Conservation (phyloP, 129 eudicot species). For the Tagetes patula region DNA sequence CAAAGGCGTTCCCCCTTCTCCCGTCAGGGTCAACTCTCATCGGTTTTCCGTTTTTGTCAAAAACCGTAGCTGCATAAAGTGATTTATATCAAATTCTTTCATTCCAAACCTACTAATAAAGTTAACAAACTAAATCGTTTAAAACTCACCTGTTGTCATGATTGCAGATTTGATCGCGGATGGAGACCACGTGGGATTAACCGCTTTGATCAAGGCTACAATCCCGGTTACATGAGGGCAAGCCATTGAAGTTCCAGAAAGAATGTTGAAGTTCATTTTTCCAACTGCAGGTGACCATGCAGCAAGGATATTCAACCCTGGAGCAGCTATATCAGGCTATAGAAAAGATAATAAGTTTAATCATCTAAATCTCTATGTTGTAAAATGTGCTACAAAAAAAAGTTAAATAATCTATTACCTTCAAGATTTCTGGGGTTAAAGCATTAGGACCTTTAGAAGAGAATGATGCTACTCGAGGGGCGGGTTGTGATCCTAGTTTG, state of each 20-base stretch:
- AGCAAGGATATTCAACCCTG: conserved; percentile 87
- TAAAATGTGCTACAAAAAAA: not conserved
- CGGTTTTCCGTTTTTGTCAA: conserved; percentile 61
- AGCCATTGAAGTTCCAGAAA: conserved; percentile 93
- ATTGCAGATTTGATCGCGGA: conserved; percentile 91
- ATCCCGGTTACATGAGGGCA: conserved; percentile 90
- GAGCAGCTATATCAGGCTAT: conserved; percentile 89
- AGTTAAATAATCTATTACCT: conserved; percentile 42
- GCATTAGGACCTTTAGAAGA: conserved; percentile 92
- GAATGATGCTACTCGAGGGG: conserved; percentile 78
- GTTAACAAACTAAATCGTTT: not conserved
- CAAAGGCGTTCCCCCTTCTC: conserved; percentile 69
- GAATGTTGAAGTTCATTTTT: conserved; percentile 53
- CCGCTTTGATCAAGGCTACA: conserved; percentile 70
- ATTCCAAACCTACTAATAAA: conserved; percentile 1
- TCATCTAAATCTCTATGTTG: not conserved
- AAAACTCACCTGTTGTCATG: conserved; percentile 82
- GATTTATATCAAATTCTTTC: conserved; percentile 25
- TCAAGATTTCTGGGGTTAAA: conserved; percentile 71
- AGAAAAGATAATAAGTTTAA: conserved; percentile 30
- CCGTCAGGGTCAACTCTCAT: conserved; percentile 65
- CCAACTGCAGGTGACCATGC: conserved; percentile 82
- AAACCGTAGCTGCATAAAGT: conserved; percentile 57
- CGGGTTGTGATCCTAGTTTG: conserved; percentile 62
- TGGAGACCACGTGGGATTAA: conserved; percentile 90